Base-by-base conservation (phyloP, 2,329 filamentous ascomycete species). In the Aspergillus ochraceoroseus region DNA sequence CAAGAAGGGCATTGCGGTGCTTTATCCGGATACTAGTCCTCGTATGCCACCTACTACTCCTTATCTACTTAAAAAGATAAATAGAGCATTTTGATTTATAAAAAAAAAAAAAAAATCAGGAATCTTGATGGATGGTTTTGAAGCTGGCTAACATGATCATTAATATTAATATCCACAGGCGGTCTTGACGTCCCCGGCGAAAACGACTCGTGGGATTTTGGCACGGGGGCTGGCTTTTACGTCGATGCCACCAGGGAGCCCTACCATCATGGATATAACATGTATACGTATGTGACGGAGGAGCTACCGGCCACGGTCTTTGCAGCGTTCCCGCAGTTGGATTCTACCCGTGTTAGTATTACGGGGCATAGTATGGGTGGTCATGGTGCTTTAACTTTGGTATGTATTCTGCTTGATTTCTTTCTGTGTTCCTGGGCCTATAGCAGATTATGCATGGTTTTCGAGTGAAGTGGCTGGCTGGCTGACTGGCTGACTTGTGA, bases 281-380 rank as follows among this genome's bases (percentile, higher is more conserved):
- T 98, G 92, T 88, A 96, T 73, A 80, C 76, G 48, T 98, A 98
- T 72, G 76, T 98, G 52, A 82, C 84, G n/a, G 66, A 77, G 38
- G 92, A 98, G 68, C 80, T 98, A n/a, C 90, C 89, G 1, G 70
- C 74, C 11, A 72, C 81, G 1, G 75, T 96, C 15, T 94, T 89
- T 65, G 65, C 66, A 19, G 74, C 77, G 17, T 94, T 88, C 67
- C 72, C 77, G 19, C 74, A 79, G 59, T 72, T 98, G 19, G 90
- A 96, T 64, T 58, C 66, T 0, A 66, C 58, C 18, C 75, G 83
- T 27, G 80, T 95, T 40, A 84, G 82, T 65, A 92, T 98, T 57
- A 87, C 86, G 27, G 92, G 92, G 4, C 92, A 98, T 71, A 89
- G 83, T 56, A 98, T 98, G 92, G 92, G 92, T 52, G 92, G 92